Evolutionary conservation across 257 asterid genomes (phyloP), one percentile per base, ranked within the genome.

Genomic region (Salvia hispanica): DNA sequence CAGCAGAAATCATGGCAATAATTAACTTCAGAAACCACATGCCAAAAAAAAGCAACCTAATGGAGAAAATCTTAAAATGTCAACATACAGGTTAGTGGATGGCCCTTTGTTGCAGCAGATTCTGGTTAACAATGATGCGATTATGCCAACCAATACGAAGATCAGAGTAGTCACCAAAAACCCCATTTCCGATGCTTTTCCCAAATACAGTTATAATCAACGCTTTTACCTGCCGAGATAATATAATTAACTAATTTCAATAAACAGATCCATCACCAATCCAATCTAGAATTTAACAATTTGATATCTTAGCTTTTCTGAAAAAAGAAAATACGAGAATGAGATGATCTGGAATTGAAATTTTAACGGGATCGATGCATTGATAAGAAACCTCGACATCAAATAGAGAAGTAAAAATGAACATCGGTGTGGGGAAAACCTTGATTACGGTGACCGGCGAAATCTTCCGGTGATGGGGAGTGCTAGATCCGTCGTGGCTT

Each of bases 81-180:
- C 25, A 64, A 65, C 96, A 75, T 92, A 90, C 98, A 92, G 90
- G 75, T 92, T 92, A 13, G 97, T 75, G n/a, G 98, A 92, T 61
- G 96, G 96, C 13, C 98, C 97, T 81, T 86, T 82, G 80, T 85
- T 90, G 88, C 80, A 92, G 85, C 97, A 92, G 78, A 92, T 90
- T 88, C 91, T 80, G 81, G 86, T 45, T 72, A 86, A 72, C 31
- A 92, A 78, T 47, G 91, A 79, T 9, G 91, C 98, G 79, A 90
- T 89, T 61, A 90, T 76, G 55, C 97, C 98, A 50, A 92, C 73
- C 60, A 75, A 93, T 14, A 85, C 8, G 79, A 88, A 92, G 66
- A 87, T 88, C 36, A 90, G 79, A 54, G 88, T 87, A 69, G 96
- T 88, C 77, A 92, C 90, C 78, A 90, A 67, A 76, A 92, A 92